Base-by-base conservation (phyloP, 257 asterid species). In the Forsythia suspensa region DNA sequence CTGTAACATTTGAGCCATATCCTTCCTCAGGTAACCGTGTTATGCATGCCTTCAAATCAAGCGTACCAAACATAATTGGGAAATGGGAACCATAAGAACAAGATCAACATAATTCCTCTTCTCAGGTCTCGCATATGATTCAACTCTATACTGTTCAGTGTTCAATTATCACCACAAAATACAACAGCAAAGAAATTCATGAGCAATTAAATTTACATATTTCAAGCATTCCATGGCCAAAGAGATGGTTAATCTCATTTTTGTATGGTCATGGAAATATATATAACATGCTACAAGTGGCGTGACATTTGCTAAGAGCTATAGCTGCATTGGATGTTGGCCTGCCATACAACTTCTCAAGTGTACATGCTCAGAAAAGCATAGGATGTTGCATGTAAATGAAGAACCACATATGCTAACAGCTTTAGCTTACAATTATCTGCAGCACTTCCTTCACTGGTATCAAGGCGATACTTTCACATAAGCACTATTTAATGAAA, bases 11-110 rank as follows among this genome's bases (percentile, higher is more conserved):
- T 69, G 92, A 86, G 70, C 98, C 97, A 81, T 83, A 86, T 78
- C 94, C 99, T 38, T 90, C 87, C 84, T 92, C 97, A 4, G 95
- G 97, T 72, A 93, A 83, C n/a, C 93, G 91, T 41, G 95, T 70
- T 81, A 93, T 90, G 78, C n/a, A n/a, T n/a, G n/a, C 85, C 90
- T 93, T 93, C 90, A 93, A 59, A 85, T 91, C 91, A n/a, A n/a
- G 84, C 95, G 82, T 95, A 93, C 98, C 97, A 93, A 81, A 71
- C 70, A 69, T 69, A 37, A 82, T 81, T 76, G 77, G 36, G 77
- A 41, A 83, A 78, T 40, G 24, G 55, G 81, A 79, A 71, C 36
- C 51, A 46, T 13, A 74, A 72, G 67, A 80, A 34, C 70, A 24
- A 21, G 40, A 43, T 59, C 72, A 80, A 76, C 48, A 74, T 46